Base-by-base conservation (phyloP, 1,284 basidiomycete genomes). In the Apiotrichum sp. region DNA sequence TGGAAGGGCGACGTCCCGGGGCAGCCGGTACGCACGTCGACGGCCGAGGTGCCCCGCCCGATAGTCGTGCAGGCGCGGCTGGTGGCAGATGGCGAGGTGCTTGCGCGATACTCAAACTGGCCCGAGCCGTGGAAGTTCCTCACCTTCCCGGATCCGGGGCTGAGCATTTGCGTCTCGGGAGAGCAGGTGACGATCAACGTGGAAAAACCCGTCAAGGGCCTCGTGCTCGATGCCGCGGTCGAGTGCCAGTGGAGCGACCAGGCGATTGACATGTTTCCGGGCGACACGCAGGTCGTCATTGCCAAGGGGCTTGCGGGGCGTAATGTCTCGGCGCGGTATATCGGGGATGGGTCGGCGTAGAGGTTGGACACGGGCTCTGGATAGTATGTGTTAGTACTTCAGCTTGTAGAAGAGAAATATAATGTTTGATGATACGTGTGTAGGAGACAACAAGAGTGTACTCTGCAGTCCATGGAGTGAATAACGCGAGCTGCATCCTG, bases 71-170 rank as follows among this genome's bases (percentile, higher is more conserved):
- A 86, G 38, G 87, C 86, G 31, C 80, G 87, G 52, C 73, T 93
- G 45, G 68, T 88, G 29, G 74, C 78, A 41, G 33, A 14, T 11
- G 50, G 57, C 34, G 67, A 66, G 5, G 83, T 92, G 40, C 75
- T 93, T 34, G 85, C 82, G n/a, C 81, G 91, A 58, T 87, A 85
- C 75, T 63, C 64, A 32, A 69, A 67, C 63, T 90, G 88, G 88
- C 88, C 88, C 10, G 88, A 92, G 72, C 91, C 91, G 33, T 93
- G 86, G 81, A 93, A 95, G 76, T 93, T 84, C 75, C 84, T 93
- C 72, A 79, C 82, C 47, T 92, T 91, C 80, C 88, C 89, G 40
- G 67, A 82, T 22, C 74, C 80, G 34, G 83, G 81, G 29, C 78
- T 92, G 52, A 73, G 79, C 52, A 80, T 85, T 52, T 71, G 68